Evolutionary conservation across 75 land plant genomes (phyloP).

Genomic region (Pseudotsuga menziesii): DNA sequence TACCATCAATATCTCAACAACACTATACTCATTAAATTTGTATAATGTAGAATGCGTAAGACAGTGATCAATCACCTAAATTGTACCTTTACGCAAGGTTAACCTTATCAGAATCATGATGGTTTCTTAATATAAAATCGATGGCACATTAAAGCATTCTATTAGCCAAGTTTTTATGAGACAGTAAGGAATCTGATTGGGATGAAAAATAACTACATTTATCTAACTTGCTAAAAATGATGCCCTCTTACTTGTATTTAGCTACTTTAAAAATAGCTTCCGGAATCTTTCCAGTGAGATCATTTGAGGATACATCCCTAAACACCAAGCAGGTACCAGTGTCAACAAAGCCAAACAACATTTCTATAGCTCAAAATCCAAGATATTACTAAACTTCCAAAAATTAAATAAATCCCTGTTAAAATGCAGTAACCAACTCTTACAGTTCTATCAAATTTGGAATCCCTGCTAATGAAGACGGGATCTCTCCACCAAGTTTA

Average conservation of each 20-base stretch:
- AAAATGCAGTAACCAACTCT: constrained; percentile 2
- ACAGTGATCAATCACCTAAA: no score
- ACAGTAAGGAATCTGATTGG: no score
- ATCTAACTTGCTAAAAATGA: not conserved
- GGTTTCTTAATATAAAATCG: no score
- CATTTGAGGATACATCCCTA: constrained; percentile 12
- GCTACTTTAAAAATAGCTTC: constrained; percentile 5
- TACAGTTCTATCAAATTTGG: constrained; percentile 17
- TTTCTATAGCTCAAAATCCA: not conserved
- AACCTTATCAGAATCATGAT: no score
- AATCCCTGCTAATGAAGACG: constrained; percentile 14
- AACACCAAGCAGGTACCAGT: not conserved
- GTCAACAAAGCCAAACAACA: not conserved
- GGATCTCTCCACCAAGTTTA: constrained; percentile 13
- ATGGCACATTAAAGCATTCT: no score
- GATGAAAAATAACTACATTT: no score
- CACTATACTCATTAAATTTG: no score
- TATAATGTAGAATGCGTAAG: no score
- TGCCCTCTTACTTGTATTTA: constrained; percentile 12
- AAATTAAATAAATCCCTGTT: not conserved
- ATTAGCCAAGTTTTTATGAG: no score
- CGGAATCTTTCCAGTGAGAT: constrained; percentile 10
- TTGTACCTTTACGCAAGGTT: no score
- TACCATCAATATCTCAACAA: no score
- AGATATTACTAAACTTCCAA: not conserved